Evolutionary conservation across 768 basidiomycete species (phyloP).

Genomic region (Butyriboletus loyo): DNA sequence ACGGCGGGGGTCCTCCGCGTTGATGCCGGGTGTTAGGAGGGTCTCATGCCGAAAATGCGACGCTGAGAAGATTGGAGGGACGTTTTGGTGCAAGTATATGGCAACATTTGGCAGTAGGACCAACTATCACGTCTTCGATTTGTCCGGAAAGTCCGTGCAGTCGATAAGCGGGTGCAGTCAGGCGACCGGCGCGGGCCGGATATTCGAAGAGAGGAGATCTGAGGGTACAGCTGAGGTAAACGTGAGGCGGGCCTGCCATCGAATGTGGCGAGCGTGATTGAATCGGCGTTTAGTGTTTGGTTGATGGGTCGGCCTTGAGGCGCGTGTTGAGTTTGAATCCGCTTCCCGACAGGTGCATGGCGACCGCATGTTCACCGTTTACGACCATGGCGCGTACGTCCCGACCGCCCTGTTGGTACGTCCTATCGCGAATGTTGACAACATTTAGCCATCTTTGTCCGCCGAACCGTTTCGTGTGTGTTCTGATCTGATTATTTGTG

Average conservation of each 20-base stretch:
- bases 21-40: slow-evolving; percentile 16
- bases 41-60: slow-evolving; percentile 19
- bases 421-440: slow-evolving; percentile 10
- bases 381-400: slow-evolving; percentile 24
- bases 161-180: slow-evolving; percentile 17
- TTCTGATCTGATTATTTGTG: not conserved
- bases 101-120: slow-evolving; percentile 6
- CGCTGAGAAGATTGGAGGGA: slow-evolving; percentile 15
- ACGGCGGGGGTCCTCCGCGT: slow-evolving; percentile 10
- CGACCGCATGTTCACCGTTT: slow-evolving; percentile 35
- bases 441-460: slow-evolving; percentile 5
- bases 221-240: slow-evolving; percentile 31
- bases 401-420: slow-evolving; percentile 12
- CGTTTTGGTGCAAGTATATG: slow-evolving; percentile 4
- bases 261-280: slow-evolving; percentile 13
- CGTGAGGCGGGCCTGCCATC: slow-evolving; percentile 12
- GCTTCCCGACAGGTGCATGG: slow-evolving; percentile 32
- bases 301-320: slow-evolving; percentile 33
- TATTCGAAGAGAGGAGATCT: slow-evolving; percentile 5
- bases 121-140: slow-evolving; percentile 32
- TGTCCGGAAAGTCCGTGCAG: slow-evolving; percentile 26
- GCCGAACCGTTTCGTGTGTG: not conserved
- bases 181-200: slow-evolving; percentile 6
- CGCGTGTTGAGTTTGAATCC: slow-evolving; percentile 23
- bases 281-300: slow-evolving; percentile 24